Conservation (phyloP, 352 stramenopile genomes). For the Phytophthora aleatoria region DNA sequence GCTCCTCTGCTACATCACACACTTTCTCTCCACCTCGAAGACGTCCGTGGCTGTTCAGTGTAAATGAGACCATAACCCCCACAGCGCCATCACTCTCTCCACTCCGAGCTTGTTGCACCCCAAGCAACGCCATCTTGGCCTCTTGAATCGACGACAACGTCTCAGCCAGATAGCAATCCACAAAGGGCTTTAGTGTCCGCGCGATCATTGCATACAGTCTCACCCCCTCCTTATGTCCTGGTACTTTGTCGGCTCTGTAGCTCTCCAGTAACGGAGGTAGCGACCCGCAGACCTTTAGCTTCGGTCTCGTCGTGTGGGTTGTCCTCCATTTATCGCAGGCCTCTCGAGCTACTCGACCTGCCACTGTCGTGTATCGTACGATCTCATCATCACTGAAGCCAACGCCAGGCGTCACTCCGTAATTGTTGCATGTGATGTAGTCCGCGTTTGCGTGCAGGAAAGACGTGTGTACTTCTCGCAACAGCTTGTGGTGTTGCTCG, state of each 20-base stretch:
- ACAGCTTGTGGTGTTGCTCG: constrained; percentile 64
- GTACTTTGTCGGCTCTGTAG: constrained; percentile 87
- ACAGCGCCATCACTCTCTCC: constrained; percentile 34
- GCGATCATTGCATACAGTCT: constrained; percentile 72
- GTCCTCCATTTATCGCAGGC: constrained; percentile 36
- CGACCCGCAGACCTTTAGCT: constrained; percentile 61
- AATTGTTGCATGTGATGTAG: constrained; percentile 92
- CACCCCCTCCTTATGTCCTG: constrained; percentile 69
- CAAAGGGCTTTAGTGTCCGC: constrained; percentile 60
- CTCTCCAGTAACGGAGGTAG: constrained; percentile 88
- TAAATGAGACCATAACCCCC: constrained; percentile 83
- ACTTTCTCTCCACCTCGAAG: constrained; percentile 79
- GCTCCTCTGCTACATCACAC: constrained; percentile 41
- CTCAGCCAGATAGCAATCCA: constrained; percentile 87
- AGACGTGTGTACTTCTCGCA: constrained; percentile 80
- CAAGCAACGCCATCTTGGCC: constrained; percentile 80
- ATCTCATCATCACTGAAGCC: constrained; percentile 82
- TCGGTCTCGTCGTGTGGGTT: constrained; percentile 9
- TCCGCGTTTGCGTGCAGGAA: constrained; percentile 82
- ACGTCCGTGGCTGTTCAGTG: constrained; percentile 62
- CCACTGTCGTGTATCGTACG: constrained; percentile 44
- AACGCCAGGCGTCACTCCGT: constrained; percentile 87
- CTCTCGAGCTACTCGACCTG: constrained; percentile 64
- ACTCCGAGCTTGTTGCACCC: constrained; percentile 41
- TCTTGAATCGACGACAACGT: constrained; percentile 90